Evolutionary conservation across 768 basidiomycete genomes (phyloP).

Genomic region (Boletus insuetus): DNA sequence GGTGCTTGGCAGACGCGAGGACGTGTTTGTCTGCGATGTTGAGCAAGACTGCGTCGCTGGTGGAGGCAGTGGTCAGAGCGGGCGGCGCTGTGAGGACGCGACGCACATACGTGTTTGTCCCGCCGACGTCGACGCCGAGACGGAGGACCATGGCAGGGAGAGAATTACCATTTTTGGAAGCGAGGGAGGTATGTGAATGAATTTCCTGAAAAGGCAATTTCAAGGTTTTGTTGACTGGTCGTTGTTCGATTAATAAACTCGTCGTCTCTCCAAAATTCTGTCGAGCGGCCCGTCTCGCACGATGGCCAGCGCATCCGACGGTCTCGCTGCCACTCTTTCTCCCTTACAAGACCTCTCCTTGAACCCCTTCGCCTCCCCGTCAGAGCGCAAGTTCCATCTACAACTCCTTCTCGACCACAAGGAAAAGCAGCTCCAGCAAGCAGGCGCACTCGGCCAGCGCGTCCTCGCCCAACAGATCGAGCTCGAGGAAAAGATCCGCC

Average conservation of each 20-base stretch:
- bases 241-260: slow-evolving; percentile 1
- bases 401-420: slow-evolving; percentile 81
- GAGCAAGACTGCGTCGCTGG: slow-evolving; percentile 34
- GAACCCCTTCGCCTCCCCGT: slow-evolving; percentile 45
- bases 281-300: slow-evolving; percentile 19
- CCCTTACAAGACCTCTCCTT: slow-evolving; percentile 43
- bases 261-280: slow-evolving; percentile 7
- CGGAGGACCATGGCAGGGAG: slow-evolving; percentile 9
- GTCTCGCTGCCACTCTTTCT: slow-evolving; percentile 29
- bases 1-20: slow-evolving; percentile 41
- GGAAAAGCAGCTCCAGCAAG: slow-evolving; percentile 88
- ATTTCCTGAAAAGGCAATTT: background rate
- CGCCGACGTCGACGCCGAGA: slow-evolving; percentile 35
- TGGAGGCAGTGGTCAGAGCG: background rate
- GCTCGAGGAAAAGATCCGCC: slow-evolving; percentile 82
- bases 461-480: slow-evolving; percentile 92
- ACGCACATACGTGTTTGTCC: slow-evolving; percentile 31
- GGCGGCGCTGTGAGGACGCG: too few relatives aligned
- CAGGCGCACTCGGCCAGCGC: slow-evolving; percentile 90
- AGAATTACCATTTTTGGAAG: background rate
- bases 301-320: slow-evolving; percentile 43
- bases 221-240: background rate
- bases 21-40: slow-evolving; percentile 15
- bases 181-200: slow-evolving; percentile 5
- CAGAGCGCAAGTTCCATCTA: slow-evolving; percentile 60